Evolutionary conservation across 2,329 filamentous ascomycete species (phyloP).

Genomic region (Chrysosporium keratinophilum): DNA sequence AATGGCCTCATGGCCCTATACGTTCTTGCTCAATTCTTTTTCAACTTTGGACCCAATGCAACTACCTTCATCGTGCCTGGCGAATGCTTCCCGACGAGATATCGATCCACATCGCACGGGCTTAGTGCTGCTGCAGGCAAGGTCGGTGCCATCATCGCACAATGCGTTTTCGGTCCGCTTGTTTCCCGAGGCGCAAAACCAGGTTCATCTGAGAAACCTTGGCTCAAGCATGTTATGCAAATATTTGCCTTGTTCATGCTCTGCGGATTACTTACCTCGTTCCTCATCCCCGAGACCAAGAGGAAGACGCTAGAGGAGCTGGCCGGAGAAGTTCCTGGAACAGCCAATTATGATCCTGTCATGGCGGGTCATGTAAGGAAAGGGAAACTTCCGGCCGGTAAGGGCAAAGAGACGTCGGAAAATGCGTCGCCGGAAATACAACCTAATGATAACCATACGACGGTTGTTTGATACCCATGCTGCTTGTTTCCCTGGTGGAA

Average conservation of each 20-base stretch:
- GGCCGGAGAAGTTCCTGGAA: slow-evolving; percentile 25
- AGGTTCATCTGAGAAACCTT: slow-evolving; percentile 47
- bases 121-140: slow-evolving; percentile 58
- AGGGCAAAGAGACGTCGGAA: background rate
- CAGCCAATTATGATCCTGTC: slow-evolving; percentile 7
- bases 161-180: slow-evolving; percentile 54
- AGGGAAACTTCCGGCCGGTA: background rate
- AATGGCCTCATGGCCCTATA: slow-evolving; percentile 50
- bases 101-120: slow-evolving; percentile 55
- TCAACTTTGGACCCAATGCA: slow-evolving; percentile 45
- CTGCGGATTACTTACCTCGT: slow-evolving; percentile 54
- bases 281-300: slow-evolving; percentile 71
- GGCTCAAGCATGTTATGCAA: slow-evolving; percentile 63
- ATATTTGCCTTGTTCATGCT: slow-evolving; percentile 77
- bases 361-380: background rate
- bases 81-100: slow-evolving; percentile 55
- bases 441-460: slow-evolving; percentile 5
- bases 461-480: slow-evolving; percentile 9
- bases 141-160: slow-evolving; percentile 57
- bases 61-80: slow-evolving; percentile 55
- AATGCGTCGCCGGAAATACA: slow-evolving; percentile 3
- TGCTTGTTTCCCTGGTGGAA: background rate
- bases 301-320: slow-evolving; percentile 62
- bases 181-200: slow-evolving; percentile 47
- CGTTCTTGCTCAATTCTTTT: slow-evolving; percentile 53